phyloP scores from a whole-genome alignment of 495 filamentous ascomycete species.

The Parathielavia appendiculata region DNA sequence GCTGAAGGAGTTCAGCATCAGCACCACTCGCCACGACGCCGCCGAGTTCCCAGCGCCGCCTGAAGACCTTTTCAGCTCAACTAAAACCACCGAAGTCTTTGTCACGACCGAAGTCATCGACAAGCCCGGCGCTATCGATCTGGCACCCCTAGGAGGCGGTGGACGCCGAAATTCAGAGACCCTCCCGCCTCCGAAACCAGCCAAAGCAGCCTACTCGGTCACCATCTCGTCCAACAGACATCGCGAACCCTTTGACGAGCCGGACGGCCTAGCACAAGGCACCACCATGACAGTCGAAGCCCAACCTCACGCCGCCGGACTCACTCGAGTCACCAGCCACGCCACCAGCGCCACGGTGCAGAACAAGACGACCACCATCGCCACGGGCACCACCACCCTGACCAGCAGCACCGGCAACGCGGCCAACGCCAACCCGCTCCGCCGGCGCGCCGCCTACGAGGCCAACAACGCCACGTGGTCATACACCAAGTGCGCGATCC shows the following conservation, averaged over 20 bases:
- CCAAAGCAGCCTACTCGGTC: slow-evolving; percentile 43
- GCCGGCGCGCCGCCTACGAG: slow-evolving; percentile 27
- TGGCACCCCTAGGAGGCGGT: slow-evolving; percentile 5
- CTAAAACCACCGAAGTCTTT: slow-evolving; percentile 57
- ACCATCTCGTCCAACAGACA: slow-evolving; percentile 40
- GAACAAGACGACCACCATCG: slow-evolving; percentile 3
- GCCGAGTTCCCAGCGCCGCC: slow-evolving; percentile 10
- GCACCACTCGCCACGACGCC: slow-evolving; percentile 13
- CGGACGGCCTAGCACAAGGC: slow-evolving; percentile 15
- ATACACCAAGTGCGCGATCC: slow-evolving; percentile 75
- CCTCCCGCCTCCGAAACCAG: slow-evolving; percentile 16
- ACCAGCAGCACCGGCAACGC: neutral
- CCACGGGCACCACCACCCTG: neutral
- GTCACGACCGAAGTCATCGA: slow-evolving; percentile 41
- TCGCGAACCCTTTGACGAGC: slow-evolving; percentile 21
- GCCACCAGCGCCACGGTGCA: neutral
- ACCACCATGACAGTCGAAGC: slow-evolving; percentile 11
- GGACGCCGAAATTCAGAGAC: neutral
- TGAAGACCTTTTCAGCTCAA: slow-evolving; percentile 41
- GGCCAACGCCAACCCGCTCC: slow-evolving; percentile 14
- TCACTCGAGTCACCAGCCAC: slow-evolving; percentile 3
- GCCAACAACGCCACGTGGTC: slow-evolving; percentile 60
- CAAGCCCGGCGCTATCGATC: slow-evolving; percentile 11
- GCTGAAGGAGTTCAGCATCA: slow-evolving; percentile 41
- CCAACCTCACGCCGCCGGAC: neutral